Evolutionary conservation across 108 stramenopile species (phyloP).

Genomic region (Pseudonitzschia multistriata): DNA sequence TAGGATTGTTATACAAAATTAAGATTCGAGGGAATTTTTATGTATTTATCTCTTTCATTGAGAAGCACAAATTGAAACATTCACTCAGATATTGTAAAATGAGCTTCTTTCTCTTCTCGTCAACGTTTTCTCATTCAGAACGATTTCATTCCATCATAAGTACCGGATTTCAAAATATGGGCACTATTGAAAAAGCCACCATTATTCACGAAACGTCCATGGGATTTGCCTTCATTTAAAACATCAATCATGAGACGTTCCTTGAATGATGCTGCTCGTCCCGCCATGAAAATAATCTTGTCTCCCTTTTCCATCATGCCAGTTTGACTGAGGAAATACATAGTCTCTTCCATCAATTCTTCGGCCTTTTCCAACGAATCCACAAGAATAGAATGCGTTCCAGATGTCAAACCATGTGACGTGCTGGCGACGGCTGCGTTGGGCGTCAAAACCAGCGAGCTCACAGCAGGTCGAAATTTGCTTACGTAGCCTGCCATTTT

Average conservation of each 20-base stretch:
- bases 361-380: constrained; percentile 54
- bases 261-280: constrained; percentile 24
- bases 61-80: not conserved
- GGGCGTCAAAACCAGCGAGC: constrained; percentile 75
- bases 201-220: constrained; percentile 33
- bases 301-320: constrained; percentile 52
- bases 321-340: constrained; percentile 54
- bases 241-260: constrained; percentile 26
- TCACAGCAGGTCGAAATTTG: constrained; percentile 85
- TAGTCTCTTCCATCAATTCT: constrained; percentile 71
- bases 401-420: constrained; percentile 53
- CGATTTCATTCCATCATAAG: not conserved
- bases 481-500: constrained; percentile 72
- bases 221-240: constrained; percentile 26
- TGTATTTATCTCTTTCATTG: too few species aligned
- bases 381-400: constrained; percentile 34
- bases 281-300: constrained; percentile 32
- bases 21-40: not conserved
- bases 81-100: not conserved
- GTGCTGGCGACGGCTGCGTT: constrained; percentile 51
- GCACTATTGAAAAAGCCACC: constrained; percentile 40
- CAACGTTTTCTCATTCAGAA: not conserved
- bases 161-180: constrained; percentile 8
- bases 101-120: not conserved
- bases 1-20: not conserved